Percentiles rank a stretch among this genome's conserved stretches.
Evolutionary conservation across 176 grass and related monocot genomes (phyloP).

Genomic region (Triticum urartu): DNA sequence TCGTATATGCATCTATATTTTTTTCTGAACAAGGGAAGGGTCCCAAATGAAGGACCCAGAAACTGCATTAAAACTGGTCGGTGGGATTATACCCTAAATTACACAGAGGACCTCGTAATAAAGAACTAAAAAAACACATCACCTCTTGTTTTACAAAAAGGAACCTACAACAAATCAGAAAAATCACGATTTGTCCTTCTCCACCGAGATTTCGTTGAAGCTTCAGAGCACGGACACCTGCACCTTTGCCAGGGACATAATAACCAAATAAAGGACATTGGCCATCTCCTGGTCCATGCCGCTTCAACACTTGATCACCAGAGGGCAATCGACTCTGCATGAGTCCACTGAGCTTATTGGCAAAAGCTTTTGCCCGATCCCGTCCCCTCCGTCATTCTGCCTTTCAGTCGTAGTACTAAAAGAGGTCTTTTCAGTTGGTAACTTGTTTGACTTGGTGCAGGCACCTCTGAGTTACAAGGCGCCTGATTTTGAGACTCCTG

Average conservation of each 20-base stretch:
- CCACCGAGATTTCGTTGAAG: neutral
- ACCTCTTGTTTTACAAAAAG: neutral
- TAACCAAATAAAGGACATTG: too few species aligned
- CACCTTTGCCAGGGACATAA: too few species aligned
- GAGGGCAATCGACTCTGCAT: too few species aligned
- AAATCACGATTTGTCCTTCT: neutral
- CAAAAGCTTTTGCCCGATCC: too few species aligned
- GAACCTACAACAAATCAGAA: neutral
- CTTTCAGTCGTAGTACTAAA: neutral
- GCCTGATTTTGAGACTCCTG: conserved; percentile 73
- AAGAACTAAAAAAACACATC: neutral
- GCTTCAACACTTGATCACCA: too few species aligned
- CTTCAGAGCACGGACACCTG: too few species aligned
- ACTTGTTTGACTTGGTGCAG: conserved; percentile 32
- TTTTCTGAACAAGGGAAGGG: neutral
- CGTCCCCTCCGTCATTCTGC: too few species aligned
- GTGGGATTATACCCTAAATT: neutral
- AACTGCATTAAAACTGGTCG: neutral
- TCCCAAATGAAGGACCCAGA: neutral
- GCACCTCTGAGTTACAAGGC: conserved; percentile 67
- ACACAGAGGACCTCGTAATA: neutral
- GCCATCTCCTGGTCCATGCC: too few species aligned
- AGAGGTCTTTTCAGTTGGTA: neutral
- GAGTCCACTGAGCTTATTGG: neutral
- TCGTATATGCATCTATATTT: neutral